Conservation (phyloP, 2,329 filamentous ascomycete genomes). For the Aspergillus aculeatus region DNA sequence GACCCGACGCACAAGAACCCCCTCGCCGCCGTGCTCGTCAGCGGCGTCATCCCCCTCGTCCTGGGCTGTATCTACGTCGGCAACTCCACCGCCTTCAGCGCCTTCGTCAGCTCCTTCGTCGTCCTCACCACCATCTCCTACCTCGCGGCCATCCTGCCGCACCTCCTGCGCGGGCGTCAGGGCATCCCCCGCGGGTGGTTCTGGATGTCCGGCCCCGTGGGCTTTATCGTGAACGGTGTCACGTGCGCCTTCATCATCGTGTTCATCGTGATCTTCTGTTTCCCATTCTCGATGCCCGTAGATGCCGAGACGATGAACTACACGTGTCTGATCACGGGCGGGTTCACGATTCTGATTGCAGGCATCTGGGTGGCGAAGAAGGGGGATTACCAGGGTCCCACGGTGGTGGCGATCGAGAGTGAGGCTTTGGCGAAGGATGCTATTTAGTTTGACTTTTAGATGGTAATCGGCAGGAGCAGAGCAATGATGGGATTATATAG, state of each 20-base stretch:
- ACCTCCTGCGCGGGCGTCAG: slow-evolving; percentile 48
- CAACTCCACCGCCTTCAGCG: slow-evolving; percentile 51
- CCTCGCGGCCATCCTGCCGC: slow-evolving; percentile 46
- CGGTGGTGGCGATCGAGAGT: neutral
- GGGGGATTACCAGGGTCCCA: slow-evolving; percentile 22
- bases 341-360: slow-evolving; percentile 47
- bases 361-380: slow-evolving; percentile 37
- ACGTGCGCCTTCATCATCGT: slow-evolving; percentile 51
- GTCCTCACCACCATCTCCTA: slow-evolving; percentile 54
- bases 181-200: slow-evolving; percentile 52
- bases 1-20: slow-evolving; percentile 54
- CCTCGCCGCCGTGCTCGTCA: slow-evolving; percentile 53
- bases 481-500: too few relatives aligned
- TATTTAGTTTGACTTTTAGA: neutral
- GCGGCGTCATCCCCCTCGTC: slow-evolving; percentile 48
- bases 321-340: slow-evolving; percentile 47
- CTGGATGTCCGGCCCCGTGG: slow-evolving; percentile 46
- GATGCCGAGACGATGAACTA: slow-evolving; percentile 51
- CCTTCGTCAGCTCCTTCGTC: slow-evolving; percentile 55
- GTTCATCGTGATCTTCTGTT: slow-evolving; percentile 56
- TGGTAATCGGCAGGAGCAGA: too few relatives aligned
- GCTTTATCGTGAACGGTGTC: slow-evolving; percentile 47
- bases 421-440: slow-evolving; percentile 1
- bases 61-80: slow-evolving; percentile 55
- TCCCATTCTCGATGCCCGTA: slow-evolving; percentile 48